Evolutionary conservation across 495 filamentous ascomycete species (phyloP).

Genomic region (Penicillium flavigenum): DNA sequence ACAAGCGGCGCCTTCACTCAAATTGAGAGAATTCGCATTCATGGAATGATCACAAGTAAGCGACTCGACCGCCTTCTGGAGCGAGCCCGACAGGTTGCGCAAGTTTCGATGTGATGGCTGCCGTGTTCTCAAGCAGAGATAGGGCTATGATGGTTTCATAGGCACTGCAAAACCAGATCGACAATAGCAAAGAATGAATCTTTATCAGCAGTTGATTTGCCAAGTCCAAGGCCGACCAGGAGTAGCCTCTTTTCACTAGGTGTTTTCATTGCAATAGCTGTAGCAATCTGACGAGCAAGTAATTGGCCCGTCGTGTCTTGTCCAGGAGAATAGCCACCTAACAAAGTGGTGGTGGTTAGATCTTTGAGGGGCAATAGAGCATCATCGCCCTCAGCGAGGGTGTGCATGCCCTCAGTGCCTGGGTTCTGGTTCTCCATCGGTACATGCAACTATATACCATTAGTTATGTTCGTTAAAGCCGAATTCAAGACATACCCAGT

Average conservation of each 20-base stretch:
- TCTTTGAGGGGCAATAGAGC: constrained; percentile 71
- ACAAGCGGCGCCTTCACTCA: background rate
- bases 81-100: background rate
- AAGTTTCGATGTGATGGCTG: background rate
- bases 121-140: background rate
- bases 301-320: constrained; percentile 84
- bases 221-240: constrained; percentile 78
- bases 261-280: constrained; percentile 65
- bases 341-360: constrained; percentile 81
- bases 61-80: background rate
- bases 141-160: constrained; percentile 36
- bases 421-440: constrained; percentile 70
- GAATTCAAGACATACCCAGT: constrained; percentile 67
- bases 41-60: background rate
- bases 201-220: constrained; percentile 58
- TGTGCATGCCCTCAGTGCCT: constrained; percentile 49
- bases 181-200: constrained; percentile 81
- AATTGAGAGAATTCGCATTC: background rate
- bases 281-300: constrained; percentile 84
- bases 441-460: constrained; percentile 72
- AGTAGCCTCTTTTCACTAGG: constrained; percentile 77
- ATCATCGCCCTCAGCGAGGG: constrained; percentile 50
- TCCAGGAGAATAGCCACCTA: constrained; percentile 78
- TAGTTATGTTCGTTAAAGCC: constrained; percentile 5
- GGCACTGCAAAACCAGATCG: constrained; percentile 70